Conservation (phyloP, 805 yeast species). For the Metschnikowia vanudenii region DNA sequence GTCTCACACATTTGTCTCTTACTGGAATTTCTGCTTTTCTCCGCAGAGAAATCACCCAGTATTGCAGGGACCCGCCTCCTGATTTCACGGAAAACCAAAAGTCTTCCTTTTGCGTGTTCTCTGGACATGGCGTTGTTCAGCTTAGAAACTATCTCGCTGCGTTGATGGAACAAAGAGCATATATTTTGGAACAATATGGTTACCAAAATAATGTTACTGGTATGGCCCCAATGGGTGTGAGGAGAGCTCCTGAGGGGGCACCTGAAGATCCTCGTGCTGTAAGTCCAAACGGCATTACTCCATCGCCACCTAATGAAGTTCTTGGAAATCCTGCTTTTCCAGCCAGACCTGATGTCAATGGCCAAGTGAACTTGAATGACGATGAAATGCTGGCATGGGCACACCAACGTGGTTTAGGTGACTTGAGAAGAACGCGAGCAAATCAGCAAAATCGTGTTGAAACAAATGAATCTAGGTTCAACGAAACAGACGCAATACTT, state of each 20-base stretch:
- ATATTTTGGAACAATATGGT: slow-evolving; percentile 17
- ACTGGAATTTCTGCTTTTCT: slow-evolving; percentile 92
- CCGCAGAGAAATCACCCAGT: slow-evolving; percentile 78
- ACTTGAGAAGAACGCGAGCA: slow-evolving; percentile 18
- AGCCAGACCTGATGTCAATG: background rate
- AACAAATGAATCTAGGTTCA: slow-evolving; percentile 6
- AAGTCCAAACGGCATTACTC: slow-evolving; percentile 7
- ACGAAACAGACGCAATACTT: slow-evolving; percentile 18
- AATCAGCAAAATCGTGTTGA: slow-evolving; percentile 2
- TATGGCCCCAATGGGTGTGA: background rate
- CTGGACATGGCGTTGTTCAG: slow-evolving; percentile 82
- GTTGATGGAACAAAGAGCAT: slow-evolving; percentile 20
- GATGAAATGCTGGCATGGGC: slow-evolving; percentile 23
- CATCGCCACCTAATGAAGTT: slow-evolving; percentile 13
- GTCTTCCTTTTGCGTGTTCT: slow-evolving; percentile 85
- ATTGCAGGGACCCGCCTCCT: slow-evolving; percentile 88
- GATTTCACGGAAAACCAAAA: slow-evolving; percentile 88
- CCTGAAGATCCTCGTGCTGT: background rate
- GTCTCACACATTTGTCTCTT: slow-evolving; percentile 82
- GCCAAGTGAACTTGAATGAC: slow-evolving; percentile 6
- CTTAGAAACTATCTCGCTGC: slow-evolving; percentile 66
- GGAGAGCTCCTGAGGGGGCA: background rate
- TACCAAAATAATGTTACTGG: background rate
- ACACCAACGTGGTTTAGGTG: slow-evolving; percentile 31
- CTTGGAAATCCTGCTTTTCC: slow-evolving; percentile 16